Evolutionary conservation across 129 eudicot species (phyloP), one percentile per base, ranked within the genome.

Genomic region (Artemisia annua): DNA sequence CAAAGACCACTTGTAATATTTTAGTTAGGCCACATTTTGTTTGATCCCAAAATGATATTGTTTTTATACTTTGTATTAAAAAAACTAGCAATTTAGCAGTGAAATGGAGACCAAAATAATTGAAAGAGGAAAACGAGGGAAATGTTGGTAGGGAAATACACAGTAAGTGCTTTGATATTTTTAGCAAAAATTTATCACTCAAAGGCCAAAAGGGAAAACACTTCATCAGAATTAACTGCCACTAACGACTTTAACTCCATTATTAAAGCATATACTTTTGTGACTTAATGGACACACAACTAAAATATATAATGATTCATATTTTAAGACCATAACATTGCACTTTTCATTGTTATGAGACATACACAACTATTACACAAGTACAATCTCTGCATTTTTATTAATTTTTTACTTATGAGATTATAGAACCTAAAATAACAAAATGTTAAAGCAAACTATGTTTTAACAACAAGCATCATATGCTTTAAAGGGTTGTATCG

Each of bases 171-270:
- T 13, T 7, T 48, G 24, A 60, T 57, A 39, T 56, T 72, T 46
- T 15, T 60, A 59, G 17, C 11, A 10, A 5, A 15, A 58, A 57
- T 20, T 15, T 50, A 72, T 72, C 49, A 72, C 60, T 60, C 69
- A 60, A 72, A 11, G 50, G 3, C 28, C 53, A 26, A 49, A 62
- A 64, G 63, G 55, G 71, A 66, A 54, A 65, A 28, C 72, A 75
- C 66, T 65, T 65, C 59, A n/a, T 66, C 48, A 66, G 48, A 65
- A 63, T 35, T 58, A 75, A 75, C 79, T 12, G 48, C 72, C 79
- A 66, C 67, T 48, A 66, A 75, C 73, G 67, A 75, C 50, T 20
- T 53, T 55, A 39, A 20, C 57, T 44, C 26, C 44, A 48, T 14
- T 61, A 48, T 58, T 24, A 48, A 72, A 59, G n/a, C 35, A 58